These are phyloP conservation scores for Phytophthora idaei DNA, from an alignment of 352 stramenopile genomes.

Conservation along the genomic window DNA sequence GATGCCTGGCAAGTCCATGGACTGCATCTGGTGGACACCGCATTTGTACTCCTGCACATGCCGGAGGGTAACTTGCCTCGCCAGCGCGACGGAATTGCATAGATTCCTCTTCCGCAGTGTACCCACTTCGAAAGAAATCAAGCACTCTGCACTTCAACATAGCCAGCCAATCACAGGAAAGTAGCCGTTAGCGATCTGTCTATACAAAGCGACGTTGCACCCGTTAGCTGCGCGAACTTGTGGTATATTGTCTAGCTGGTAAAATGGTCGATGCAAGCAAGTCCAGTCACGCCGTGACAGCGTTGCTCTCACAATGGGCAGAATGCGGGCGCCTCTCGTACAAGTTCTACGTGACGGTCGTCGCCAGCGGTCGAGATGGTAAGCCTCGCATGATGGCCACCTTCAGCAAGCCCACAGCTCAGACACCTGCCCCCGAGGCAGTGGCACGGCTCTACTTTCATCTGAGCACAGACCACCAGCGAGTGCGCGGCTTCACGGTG, in stretches of 20 bases:
- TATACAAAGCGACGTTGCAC: conserved; percentile 13
- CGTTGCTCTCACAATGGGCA: conserved; percentile 50
- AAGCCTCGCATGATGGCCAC: conserved; percentile 54
- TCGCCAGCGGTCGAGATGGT: conserved; percentile 37
- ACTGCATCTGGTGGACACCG: not conserved
- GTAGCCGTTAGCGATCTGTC: not conserved
- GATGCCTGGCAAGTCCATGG: too few relatives aligned
- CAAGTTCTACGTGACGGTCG: conserved; percentile 55
- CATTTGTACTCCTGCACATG: conserved; percentile 5
- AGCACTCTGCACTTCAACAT: conserved; percentile 26
- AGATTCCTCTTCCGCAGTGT: conserved; percentile 23
- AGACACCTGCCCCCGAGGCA: conserved; percentile 42
- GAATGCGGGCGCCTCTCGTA: conserved; percentile 52
- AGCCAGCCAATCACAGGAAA: conserved; percentile 12
- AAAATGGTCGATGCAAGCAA: conserved; percentile 40
- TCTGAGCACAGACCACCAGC: conserved; percentile 45
- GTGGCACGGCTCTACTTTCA: conserved; percentile 69
- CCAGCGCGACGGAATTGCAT: not conserved
- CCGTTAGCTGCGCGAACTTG: not conserved
- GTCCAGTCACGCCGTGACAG: conserved; percentile 44
- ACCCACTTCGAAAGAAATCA: conserved; percentile 15
- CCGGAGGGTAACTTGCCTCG: not conserved
- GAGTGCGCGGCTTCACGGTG: conserved; percentile 59
- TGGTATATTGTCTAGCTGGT: not conserved
- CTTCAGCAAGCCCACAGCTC: conserved; percentile 66